A percentile compares a stretch with the other conserved stretches of the same genome.
These are phyloP conservation scores for Tolypocladium amazonense DNA, from an alignment of 2,329 filamentous ascomycete genomes.

Conservation along the genomic window DNA sequence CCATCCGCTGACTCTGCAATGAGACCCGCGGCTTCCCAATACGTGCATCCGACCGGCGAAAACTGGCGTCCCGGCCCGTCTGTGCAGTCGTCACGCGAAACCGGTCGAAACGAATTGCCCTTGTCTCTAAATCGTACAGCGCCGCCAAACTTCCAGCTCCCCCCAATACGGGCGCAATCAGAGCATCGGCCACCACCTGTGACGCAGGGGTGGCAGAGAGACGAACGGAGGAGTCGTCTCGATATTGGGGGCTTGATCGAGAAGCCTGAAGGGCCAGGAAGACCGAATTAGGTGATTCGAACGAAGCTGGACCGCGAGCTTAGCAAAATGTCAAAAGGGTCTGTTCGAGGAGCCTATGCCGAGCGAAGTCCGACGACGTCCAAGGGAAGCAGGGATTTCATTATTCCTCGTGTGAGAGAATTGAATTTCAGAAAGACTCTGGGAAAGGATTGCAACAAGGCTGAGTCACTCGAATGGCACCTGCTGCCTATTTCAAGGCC, in stretches of 20 bases:
- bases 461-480: neutral
- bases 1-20: constrained; percentile 21
- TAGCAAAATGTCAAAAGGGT: neutral
- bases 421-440: neutral
- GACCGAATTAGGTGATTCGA: constrained; percentile 9
- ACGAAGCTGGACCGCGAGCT: neutral
- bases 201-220: constrained; percentile 26
- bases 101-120: constrained; percentile 38
- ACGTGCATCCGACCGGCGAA: constrained; percentile 32
- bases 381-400: neutral
- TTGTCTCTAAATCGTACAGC: constrained; percentile 20
- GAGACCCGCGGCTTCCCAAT: constrained; percentile 15
- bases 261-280: constrained; percentile 32
- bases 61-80: constrained; percentile 33
- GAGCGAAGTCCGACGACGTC: neutral
- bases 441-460: neutral
- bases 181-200: constrained; percentile 11
- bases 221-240: constrained; percentile 42
- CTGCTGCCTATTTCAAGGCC: neutral
- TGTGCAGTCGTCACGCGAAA: constrained; percentile 35
- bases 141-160: constrained; percentile 31
- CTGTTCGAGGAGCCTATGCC: neutral
- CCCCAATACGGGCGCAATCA: constrained; percentile 33
- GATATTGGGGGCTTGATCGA: constrained; percentile 54
- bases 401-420: neutral